Evolutionary conservation across 805 yeast genomes (phyloP).

Genomic region (Cyberlindnera amylophila): DNA sequence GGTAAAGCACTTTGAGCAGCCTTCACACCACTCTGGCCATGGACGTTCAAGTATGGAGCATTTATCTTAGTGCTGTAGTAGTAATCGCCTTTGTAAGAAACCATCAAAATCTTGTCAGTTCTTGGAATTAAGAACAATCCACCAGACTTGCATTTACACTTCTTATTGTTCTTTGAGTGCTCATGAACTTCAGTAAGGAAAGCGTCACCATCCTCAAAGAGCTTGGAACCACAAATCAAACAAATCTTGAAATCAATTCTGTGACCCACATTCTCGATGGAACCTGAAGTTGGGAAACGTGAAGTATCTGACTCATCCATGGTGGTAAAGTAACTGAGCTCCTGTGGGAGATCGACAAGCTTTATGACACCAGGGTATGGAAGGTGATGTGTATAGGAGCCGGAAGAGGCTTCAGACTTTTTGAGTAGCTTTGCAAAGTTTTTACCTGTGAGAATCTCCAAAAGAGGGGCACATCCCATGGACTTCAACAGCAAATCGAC

Average conservation of each 20-base stretch:
- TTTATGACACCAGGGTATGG: conserved; percentile 51
- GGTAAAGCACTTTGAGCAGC: conserved; percentile 50
- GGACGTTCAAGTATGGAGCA: conserved; percentile 70
- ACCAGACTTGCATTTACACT: conserved; percentile 26
- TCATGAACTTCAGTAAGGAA: conserved; percentile 29
- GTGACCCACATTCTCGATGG: conserved; percentile 11
- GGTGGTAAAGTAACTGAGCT: conserved; percentile 37
- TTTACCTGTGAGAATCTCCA: conserved; percentile 1
- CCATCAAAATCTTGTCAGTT: conserved; percentile 30
- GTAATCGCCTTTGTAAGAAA: conserved; percentile 20
- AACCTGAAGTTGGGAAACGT: conserved; percentile 12
- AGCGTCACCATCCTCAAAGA: conserved; percentile 30
- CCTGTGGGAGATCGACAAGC: conserved; percentile 48
- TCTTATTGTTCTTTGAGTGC: conserved; percentile 24
- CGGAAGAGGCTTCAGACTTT: no score
- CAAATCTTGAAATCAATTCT: conserved; percentile 44
- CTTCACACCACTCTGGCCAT: conserved; percentile 67
- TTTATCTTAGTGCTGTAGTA: conserved; percentile 38
- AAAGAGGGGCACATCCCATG: conserved; percentile 10
- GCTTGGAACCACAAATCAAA: conserved; percentile 41
- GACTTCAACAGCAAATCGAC: conserved; percentile 13
- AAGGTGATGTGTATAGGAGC: background rate
- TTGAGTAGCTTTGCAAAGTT: conserved; percentile 1
- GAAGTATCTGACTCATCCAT: conserved; percentile 14
- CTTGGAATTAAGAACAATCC: conserved; percentile 36